Evolutionary conservation across 495 filamentous ascomycete species (phyloP).

Genomic region (Penicillium arizonense): DNA sequence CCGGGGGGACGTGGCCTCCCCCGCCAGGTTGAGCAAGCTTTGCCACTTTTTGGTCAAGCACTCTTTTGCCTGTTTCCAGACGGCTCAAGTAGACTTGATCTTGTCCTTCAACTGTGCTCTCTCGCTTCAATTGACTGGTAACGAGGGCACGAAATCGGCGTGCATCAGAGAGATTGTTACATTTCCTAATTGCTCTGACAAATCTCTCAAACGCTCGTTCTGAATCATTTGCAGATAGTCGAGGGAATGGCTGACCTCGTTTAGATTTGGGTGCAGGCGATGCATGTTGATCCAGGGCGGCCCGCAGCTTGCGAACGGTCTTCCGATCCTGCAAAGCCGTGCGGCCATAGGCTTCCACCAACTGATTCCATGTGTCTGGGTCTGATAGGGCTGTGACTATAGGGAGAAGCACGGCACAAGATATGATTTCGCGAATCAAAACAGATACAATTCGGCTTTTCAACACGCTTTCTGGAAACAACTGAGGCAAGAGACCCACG

Average conservation of each 20-base stretch:
- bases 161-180: slow-evolving; percentile 91
- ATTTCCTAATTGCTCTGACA: slow-evolving; percentile 82
- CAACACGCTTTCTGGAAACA: slow-evolving; percentile 71
- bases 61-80: slow-evolving; percentile 84
- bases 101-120: slow-evolving; percentile 71
- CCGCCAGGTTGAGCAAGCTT: slow-evolving; percentile 69
- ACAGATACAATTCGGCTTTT: slow-evolving; percentile 77
- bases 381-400: slow-evolving; percentile 54
- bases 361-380: slow-evolving; percentile 95
- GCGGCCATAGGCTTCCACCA: slow-evolving; percentile 86
- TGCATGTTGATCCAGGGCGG: slow-evolving; percentile 92
- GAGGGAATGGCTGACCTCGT: slow-evolving; percentile 63
- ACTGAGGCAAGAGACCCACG: slow-evolving; percentile 64
- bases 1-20: slow-evolving; percentile 34
- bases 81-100: slow-evolving; percentile 85
- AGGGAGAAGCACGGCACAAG: slow-evolving; percentile 45
- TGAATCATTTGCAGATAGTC: slow-evolving; percentile 66
- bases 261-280: slow-evolving; percentile 72
- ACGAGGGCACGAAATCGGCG: slow-evolving; percentile 88
- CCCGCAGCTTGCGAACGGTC: slow-evolving; percentile 88
- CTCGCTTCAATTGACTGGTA: slow-evolving; percentile 86
- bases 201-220: slow-evolving; percentile 94
- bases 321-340: slow-evolving; percentile 93
- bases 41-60: slow-evolving; percentile 87
- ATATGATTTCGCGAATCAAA: slow-evolving; percentile 79